phyloP scores from a whole-genome alignment of 306 rosid species.

The Sindora glabra region DNA sequence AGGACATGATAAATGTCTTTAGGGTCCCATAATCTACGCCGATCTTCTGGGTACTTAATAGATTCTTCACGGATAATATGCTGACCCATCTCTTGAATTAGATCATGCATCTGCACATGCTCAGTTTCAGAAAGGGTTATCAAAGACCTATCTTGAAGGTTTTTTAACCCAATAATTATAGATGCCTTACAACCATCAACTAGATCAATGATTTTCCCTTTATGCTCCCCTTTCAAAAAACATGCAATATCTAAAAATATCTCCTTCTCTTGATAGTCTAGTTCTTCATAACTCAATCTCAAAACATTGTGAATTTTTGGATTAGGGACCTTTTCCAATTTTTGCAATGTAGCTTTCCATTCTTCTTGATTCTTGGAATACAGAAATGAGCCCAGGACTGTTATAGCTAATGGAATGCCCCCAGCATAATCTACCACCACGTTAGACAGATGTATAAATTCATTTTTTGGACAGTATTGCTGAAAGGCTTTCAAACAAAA shows the following conservation, averaged over 20 bases:
- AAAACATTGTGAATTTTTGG: neutral
- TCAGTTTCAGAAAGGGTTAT: no score
- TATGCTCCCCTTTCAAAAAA: neutral
- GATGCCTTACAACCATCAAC: neutral
- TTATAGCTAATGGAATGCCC: neutral
- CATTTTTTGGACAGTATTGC: neutral
- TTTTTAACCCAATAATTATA: no score
- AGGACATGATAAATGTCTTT: neutral
- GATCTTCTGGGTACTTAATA: no score
- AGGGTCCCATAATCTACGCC: neutral
- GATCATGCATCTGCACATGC: slow-evolving; percentile 1
- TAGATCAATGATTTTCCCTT: neutral
- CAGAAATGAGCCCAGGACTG: neutral
- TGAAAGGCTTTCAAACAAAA: slow-evolving; percentile 20
- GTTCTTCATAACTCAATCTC: neutral
- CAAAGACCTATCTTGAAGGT: no score
- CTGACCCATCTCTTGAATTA: neutral
- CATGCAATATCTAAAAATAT: no score
- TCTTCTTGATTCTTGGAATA: neutral
- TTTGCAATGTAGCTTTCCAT: neutral
- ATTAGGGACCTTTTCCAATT: neutral
- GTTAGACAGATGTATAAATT: neutral
- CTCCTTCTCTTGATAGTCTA: no score
- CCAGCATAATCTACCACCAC: neutral
- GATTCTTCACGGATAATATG: neutral